Base-by-base conservation (phyloP, 371 early-diverging fungal genomes). In the Zancudomyces culisetae region DNA sequence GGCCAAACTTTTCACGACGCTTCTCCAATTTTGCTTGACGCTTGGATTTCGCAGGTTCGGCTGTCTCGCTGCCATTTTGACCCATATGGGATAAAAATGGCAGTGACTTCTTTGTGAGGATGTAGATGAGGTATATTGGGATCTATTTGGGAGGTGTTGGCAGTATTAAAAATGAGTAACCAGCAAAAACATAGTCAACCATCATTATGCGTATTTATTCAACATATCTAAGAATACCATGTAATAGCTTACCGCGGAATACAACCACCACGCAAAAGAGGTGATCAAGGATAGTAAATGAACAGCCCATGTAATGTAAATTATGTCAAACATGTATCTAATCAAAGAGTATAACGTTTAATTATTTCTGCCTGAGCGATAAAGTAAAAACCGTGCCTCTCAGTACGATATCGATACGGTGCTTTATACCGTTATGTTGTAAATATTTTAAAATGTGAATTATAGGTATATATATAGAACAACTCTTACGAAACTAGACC, bases 221-320 rank as follows among this genome's bases (percentile, higher is more conserved):
- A n/a, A n/a, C n/a, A n/a, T n/a, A n/a, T n/a, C n/a, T n/a, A n/a
- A n/a, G n/a, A n/a, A n/a, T n/a, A n/a, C n/a, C n/a, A n/a, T n/a
- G n/a, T 35, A 15, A 35, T 35, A n/a, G 22, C 50, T 49, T 49
- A 49, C 50, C 28, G 70, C 63, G 28, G 79, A 56, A 48, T 81
- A 83, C 43, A 75, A 60, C 56, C 68, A 70, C 87, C 85, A 86
- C 50, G 79, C 74, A 63, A 78, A 77, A 51, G 61, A 63, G 19
- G 79, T 77, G 22, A 79, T 65, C 46, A 84, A 71, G 28, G 80
- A 79, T 19, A 76, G 69, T 40, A 83, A 59, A 56, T 83, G 84
- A 21, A 79, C 78, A 54, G 78, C 72, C 87, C 87, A 86, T 21
- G 85, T 80, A 27, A 86, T 70, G 55, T 86, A 85, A 51, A 86